Evolutionary conservation across 2,329 filamentous ascomycete species (phyloP), one percentile per base, ranked within the genome.

Genomic region (Stromatinia cepivora): DNA sequence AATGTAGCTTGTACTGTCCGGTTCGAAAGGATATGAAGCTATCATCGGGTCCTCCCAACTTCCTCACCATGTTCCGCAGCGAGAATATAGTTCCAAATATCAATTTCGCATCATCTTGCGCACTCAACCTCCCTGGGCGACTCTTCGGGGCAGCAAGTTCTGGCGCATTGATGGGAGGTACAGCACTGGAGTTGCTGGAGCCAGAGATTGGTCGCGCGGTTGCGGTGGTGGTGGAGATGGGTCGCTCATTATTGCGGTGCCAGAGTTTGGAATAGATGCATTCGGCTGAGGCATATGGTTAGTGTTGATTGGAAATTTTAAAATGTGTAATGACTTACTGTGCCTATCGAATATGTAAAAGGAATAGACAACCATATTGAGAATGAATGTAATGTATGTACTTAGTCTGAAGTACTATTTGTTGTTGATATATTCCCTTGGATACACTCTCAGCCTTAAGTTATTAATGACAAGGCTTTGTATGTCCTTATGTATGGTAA

Each of bases 341-440:
- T 99, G 95, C 74, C 95, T 91, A 83, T 99, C 95, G 80, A 99
- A 99, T 79, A 99, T 97, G 85, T 97, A 97, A 82, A 99, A 97
- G 71, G 93, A 94, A 83, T 96, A 98, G 81, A 98, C 92, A 71
- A 91, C 90, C 95, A 99, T 98, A 8, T 53, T 48, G 48, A 48
- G 31, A 50, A 25, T 25, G 31, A 50, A 25, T 39, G 31, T 9
- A 15, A 2, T 25, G 61, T 53, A 25, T n/a, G 61, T 39, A 42
- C 39, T 6, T 15, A 22, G 45, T 52, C 45, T 52, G 22, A 48
- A 36, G 42, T 8, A 25, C 46, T 39, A 20, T 31, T 6, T 15
- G 25, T 13, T 31, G 25, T 48, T n/a, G 58, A 36, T 50, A 42
- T n/a, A 25, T 25, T 39, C 56, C 4, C 34, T 25, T 17, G 31